Evolutionary conservation across 2,329 filamentous ascomycete genomes (phyloP).

Genomic region (Fusarium circinatum): DNA sequence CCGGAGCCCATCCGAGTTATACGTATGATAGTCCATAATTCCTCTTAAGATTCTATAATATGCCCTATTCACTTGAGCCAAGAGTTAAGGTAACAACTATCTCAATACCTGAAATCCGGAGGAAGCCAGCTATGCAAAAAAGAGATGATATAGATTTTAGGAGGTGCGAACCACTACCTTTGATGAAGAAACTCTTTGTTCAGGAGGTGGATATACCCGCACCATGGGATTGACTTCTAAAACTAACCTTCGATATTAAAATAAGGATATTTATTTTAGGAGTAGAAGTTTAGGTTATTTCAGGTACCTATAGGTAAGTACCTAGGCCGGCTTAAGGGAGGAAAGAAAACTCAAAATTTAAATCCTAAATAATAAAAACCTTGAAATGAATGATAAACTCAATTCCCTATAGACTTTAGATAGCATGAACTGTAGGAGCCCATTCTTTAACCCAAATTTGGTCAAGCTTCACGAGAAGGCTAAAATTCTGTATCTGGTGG

Average conservation of each 20-base stretch:
- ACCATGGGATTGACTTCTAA: rapidly evolving
- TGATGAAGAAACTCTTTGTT: rapidly evolving
- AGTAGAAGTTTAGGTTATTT: rapidly evolving
- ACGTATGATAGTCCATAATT: not conserved
- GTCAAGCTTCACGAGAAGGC: not conserved
- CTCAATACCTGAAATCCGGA: not conserved
- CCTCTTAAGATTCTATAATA: not conserved
- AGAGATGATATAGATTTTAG: not conserved
- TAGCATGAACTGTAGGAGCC: rapidly evolving
- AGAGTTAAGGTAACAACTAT: rapidly evolving
- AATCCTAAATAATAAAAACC: no score
- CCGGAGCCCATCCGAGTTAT: not conserved
- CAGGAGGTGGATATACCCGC: rapidly evolving
- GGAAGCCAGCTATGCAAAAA: rapidly evolving
- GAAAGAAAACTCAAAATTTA: not conserved
- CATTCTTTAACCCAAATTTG: rapidly evolving
- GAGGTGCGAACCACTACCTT: not conserved
- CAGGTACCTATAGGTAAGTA: no score
- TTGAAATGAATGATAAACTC: no score
- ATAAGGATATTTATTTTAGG: not conserved
- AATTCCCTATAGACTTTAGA: not conserved
- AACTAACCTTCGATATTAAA: not conserved
- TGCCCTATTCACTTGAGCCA: not conserved
- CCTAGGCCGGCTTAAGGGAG: not conserved
- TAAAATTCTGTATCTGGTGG: rapidly evolving